Evolutionary conservation across 2,329 filamentous ascomycete species (phyloP), one percentile per base, ranked within the genome.

Genomic region (Hymenoscyphus fraxineus): DNA sequence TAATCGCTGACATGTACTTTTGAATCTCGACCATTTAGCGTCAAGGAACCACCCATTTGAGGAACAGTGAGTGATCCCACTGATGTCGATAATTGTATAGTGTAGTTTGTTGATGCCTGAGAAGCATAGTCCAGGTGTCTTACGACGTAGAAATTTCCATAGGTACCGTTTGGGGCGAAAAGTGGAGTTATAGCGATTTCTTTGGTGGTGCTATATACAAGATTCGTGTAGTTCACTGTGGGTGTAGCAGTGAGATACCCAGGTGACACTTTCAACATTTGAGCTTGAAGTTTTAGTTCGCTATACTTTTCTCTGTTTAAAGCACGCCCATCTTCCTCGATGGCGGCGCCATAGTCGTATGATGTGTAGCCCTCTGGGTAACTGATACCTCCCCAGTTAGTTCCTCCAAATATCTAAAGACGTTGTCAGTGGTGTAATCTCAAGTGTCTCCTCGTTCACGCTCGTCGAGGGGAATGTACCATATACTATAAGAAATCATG

Each of bases 351-450:
- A 60, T 85, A 85, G 66, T 85, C 83, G 58, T 85, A 84, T 0
- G 81, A 83, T 0, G 83, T 86, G 66, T 88, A 88, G 2, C 82
- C 86, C 9, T 86, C 87, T 13, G 87, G 10, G 68, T 92, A 85
- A 0, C 90, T 89, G 4, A 92, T 76, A 66, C 92, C 93, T 0
- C 91, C 91, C 91, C 90, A 94, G 73, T 94, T 95, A 0, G 91
- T 93, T 5, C 91, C 91, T 13, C 91, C 91, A 68, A 83, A 70
- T 71, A 35, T 91, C 10, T 57, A 10, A n/a, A 9, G 22, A n/a
- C 35, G 7, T 19, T 6, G 4, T 57, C 15, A 57, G 54, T 22
- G 10, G 3, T 22, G n/a, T n/a, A 10, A 22, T 51, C 19, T 51
- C 44, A 22, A 27, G 7, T 51, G n/a, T n/a, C 9, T 51, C 22